phyloP scores from a whole-genome alignment of 2,329 filamentous ascomycete genomes.

The Penicillium nordicum region DNA sequence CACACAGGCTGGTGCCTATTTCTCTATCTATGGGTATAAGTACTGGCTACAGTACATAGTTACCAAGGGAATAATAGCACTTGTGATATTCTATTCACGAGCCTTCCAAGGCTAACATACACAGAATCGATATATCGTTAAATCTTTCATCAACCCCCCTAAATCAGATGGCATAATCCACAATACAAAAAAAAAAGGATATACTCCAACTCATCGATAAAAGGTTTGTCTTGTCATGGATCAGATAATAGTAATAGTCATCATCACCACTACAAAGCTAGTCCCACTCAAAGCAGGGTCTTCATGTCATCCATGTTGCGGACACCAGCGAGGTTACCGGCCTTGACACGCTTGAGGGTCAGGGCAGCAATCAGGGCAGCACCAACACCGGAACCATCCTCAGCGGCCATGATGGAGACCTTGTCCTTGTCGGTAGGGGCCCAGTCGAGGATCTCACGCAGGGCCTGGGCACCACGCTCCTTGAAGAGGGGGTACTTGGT shows the following conservation, averaged over 20 bases:
- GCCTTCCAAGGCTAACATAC: background rate
- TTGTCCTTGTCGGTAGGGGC: constrained; percentile 79
- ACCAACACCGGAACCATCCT: constrained; percentile 96
- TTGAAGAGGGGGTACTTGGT: constrained; percentile 99
- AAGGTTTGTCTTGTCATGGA: background rate
- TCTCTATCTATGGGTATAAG: background rate
- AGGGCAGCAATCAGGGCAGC: constrained; percentile 85
- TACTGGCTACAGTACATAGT: background rate
- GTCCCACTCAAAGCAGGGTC: constrained; percentile 24
- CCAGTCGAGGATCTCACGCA: constrained; percentile 96
- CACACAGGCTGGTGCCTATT: background rate
- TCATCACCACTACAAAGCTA: background rate
- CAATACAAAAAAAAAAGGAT: background rate
- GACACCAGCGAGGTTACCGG: constrained; percentile 59
- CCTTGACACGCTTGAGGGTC: constrained; percentile 60
- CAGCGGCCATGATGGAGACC: constrained; percentile 80
- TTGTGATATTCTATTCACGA: constrained; percentile 1
- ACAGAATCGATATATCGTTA: constrained; percentile 2
- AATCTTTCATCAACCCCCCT: background rate
- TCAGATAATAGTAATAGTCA: background rate
- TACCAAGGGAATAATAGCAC: background rate
- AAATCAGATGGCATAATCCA: background rate
- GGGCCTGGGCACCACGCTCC: constrained; percentile 78
- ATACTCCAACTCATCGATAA: background rate
- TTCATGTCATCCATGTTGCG: constrained; percentile 46